Evolutionary conservation across 352 stramenopile genomes (phyloP).

Genomic region (Phytopythium boreale): DNA sequence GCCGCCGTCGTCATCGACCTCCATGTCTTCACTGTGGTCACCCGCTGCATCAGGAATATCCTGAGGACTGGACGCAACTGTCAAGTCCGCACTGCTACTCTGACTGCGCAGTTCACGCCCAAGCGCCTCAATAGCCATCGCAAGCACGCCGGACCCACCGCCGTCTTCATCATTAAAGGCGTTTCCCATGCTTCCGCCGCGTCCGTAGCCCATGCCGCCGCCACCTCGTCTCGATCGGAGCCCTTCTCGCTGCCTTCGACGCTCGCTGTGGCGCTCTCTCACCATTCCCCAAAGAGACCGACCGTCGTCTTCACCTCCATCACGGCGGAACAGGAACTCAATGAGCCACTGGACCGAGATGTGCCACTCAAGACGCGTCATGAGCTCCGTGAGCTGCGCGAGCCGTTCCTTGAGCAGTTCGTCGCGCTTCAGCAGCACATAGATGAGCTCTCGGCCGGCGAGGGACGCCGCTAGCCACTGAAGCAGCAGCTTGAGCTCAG

Average conservation of each 20-base stretch:
- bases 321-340: conserved; percentile 19
- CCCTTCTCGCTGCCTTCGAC: background rate
- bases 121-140: background rate
- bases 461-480: conserved; percentile 79
- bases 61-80: background rate
- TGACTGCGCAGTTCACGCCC: background rate
- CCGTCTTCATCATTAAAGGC: background rate
- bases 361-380: background rate
- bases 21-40: background rate
- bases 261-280: background rate
- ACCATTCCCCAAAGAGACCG: background rate
- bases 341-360: conserved; percentile 17
- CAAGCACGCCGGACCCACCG: conserved; percentile 1
- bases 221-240: background rate
- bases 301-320: background rate
- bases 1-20: background rate
- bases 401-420: conserved; percentile 32
- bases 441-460: conserved; percentile 40
- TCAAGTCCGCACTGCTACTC: background rate
- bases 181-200: background rate
- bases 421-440: conserved; percentile 55
- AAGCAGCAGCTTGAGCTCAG: conserved; percentile 79
- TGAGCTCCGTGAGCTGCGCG: conserved; percentile 13
- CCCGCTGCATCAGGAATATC: background rate
- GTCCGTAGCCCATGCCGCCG: background rate